A percentile compares a stretch with the other conserved stretches of the same genome.
Evolutionary conservation across 768 basidiomycete genomes (phyloP).

Genomic region (Leccinum incarnatum): DNA sequence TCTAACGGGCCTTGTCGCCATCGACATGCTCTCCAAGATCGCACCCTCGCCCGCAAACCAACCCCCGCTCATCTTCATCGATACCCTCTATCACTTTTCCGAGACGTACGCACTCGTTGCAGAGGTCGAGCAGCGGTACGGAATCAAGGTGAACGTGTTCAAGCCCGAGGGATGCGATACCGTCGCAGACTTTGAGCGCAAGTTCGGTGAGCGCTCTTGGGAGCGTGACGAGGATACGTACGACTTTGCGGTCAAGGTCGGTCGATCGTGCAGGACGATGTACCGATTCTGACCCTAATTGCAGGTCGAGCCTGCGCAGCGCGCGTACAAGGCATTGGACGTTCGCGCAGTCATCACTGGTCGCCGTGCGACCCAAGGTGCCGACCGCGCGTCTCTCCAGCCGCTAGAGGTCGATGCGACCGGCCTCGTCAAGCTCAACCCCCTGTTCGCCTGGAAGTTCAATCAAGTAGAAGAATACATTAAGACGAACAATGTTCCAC

Average conservation of each 20-base stretch:
- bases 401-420: constrained; percentile 90
- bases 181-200: constrained; percentile 71
- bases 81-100: constrained; percentile 94
- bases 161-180: constrained; percentile 71
- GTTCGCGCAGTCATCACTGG: constrained; percentile 95
- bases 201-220: constrained; percentile 83
- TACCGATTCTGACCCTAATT: neutral
- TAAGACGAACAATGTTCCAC: constrained; percentile 76
- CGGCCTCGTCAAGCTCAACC: constrained; percentile 92
- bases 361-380: constrained; percentile 89
- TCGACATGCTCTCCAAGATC: constrained; percentile 91
- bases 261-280: constrained; percentile 13
- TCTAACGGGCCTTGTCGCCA: constrained; percentile 88
- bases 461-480: constrained; percentile 81
- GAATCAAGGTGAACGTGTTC: constrained; percentile 69
- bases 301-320: constrained; percentile 88
- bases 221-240: constrained; percentile 83
- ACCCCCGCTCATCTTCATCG: constrained; percentile 92
- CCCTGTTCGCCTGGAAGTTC: constrained; percentile 88
- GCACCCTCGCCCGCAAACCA: constrained; percentile 43
- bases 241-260: constrained; percentile 89
- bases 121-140: constrained; percentile 74
- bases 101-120: constrained; percentile 90
- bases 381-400: constrained; percentile 72
- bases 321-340: constrained; percentile 77